Base-by-base conservation (phyloP, 805 yeast species). In the Barnettozyma salicaria region DNA sequence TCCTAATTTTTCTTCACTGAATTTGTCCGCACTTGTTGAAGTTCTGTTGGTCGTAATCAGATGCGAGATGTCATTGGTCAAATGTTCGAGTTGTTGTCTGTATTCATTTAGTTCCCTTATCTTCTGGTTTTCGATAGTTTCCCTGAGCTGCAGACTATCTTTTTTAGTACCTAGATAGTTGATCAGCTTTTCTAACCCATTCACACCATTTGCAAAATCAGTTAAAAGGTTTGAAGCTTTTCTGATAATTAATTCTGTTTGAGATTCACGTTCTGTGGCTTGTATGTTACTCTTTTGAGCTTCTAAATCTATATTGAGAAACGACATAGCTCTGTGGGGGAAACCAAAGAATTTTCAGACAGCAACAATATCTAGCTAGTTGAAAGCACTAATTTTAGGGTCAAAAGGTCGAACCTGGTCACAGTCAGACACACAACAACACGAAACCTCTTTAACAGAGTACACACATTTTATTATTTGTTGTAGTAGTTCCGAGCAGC, bases 131-230 rank as follows among this genome's bases (percentile, higher is more conserved):
- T 57, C 60, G 40, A 65, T 45, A 36, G 58, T 47, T 3, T 61
- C 52, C 16, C 74, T 60, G 4, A 55, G 47, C 8, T 55, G 53
- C 3, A 63, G 40, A 5, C 55, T 47, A 39, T 67, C 74, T 18
- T 64, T 45, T 36, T 64, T 63, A 1, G 79, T 62, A 0, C 85
- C 85, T 12, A 78, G 46, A 36, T 67, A 74, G 29, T 59, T 60
- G 18, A 72, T 63, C 30, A 72, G 65, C 20, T 64, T 62, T 41
- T 74, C 78, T 30, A 78, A 62, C 33, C 63, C 67, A 8, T 70
- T 59, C n/a, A 74, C 66, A n/a, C 68, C 61, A 40, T 59, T 61
- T 5, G 75, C 74, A 49, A 73, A 73, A 32, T 62, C 59, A 18
- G 73, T 44, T 9, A 58, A 35, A 4, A 53, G 40, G 24, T 45